Evolutionary conservation across 108 stramenopile species (phyloP).

Genomic region (Parmales sp.): DNA sequence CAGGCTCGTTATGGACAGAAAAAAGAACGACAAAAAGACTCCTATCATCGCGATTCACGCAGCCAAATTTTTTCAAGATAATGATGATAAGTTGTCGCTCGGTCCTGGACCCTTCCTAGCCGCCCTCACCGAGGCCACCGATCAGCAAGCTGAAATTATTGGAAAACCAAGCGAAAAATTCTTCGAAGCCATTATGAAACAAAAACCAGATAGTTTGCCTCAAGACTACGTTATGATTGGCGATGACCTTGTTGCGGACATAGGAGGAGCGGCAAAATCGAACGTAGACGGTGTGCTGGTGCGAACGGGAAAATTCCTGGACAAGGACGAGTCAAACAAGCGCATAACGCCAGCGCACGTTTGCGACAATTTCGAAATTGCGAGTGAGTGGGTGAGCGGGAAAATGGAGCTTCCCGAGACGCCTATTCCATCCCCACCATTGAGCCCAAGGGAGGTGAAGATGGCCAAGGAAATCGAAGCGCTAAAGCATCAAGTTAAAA

Average conservation of each 20-base stretch:
- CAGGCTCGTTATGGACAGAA: constrained; percentile 34
- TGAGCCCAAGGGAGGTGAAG: background rate
- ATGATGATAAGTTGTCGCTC: constrained; percentile 31
- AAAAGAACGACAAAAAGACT: background rate
- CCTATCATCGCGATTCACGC: constrained; percentile 54
- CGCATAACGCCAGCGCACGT: constrained; percentile 23
- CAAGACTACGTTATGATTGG: constrained; percentile 47
- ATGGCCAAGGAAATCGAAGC: constrained; percentile 11
- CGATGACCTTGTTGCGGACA: constrained; percentile 51
- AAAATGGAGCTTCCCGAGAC: background rate
- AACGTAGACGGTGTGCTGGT: too few relatives aligned
- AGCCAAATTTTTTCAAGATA: constrained; percentile 38
- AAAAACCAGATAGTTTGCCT: constrained; percentile 9
- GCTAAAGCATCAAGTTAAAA: background rate
- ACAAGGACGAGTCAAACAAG: constrained; percentile 34
- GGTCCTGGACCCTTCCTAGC: constrained; percentile 60
- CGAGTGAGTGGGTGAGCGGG: background rate
- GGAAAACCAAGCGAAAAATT: constrained; percentile 54
- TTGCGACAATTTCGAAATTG: constrained; percentile 30
- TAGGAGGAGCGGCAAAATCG: constrained; percentile 51
- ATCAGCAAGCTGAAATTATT: constrained; percentile 31
- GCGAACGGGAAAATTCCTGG: constrained; percentile 49
- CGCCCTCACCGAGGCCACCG: constrained; percentile 36
- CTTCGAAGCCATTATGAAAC: constrained; percentile 43
- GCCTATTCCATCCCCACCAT: background rate